Base-by-base conservation (phyloP, 345 rosid genomes). In the Noccaea bulbosa region DNA sequence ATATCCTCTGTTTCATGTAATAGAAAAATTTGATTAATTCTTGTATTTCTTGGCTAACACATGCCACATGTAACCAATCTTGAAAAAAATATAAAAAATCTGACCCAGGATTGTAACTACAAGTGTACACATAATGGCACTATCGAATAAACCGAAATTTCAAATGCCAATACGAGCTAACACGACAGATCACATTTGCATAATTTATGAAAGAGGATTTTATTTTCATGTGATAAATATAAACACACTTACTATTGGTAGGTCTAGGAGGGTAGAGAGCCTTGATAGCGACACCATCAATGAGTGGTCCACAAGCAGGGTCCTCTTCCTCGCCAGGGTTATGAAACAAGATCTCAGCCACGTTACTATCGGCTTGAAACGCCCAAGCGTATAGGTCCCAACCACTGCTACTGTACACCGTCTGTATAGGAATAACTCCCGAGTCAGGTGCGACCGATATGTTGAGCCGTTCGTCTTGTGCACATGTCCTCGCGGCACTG, bases 371-470 rank as follows among this genome's bases (percentile, higher is more conserved):
- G 11, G 97, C 87, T 11, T 76, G 80, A 59, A 86, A 93, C 5
- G 88, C 93, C 97, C 97, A 87, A 3, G 97, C 86, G 51, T 84
- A 90, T 0, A 83, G 79, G 67, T 93, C 98, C 97, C 98, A 93
- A 0, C 94, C 97, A 30, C 70, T 85, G 75, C 96, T 86, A 61
- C 89, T 87, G n/a, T 90, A 93, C 62, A 90, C 51, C 0, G 97
- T 93, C 73, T 93, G 98, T 67, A 90, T 69, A 4, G 98, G 98
- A 16, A 92, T 64, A 46, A 90, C 74, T 0, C 98, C 95, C 44
- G 76, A 86, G 32, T 92, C 92, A 0, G 96, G 90, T 5, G 96
- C 83, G 20, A 88, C 98, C 0, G 97, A 88, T 11, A 93, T 78
- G 60, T 91, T 91, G 8, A 90, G 72, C 7, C 80, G 83, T 83